These are phyloP conservation scores for Athelia psychrophila DNA, from an alignment of 1,284 basidiomycete genomes.

Conservation along the genomic window DNA sequence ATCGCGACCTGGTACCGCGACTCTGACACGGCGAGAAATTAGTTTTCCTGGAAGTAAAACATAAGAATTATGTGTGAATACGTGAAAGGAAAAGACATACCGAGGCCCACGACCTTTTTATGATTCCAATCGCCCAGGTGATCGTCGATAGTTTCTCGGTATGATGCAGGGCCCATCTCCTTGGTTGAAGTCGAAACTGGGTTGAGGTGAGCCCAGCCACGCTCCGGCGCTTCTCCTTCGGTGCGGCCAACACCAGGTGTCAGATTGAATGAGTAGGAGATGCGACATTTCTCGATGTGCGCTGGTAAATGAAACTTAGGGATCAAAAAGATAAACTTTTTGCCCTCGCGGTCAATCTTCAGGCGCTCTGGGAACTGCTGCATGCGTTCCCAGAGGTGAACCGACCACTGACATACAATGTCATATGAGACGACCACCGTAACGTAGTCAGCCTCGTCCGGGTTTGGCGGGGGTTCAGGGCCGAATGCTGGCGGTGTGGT, in stretches of 20 bases:
- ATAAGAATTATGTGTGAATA: constrained; percentile 13
- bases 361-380: constrained; percentile 1
- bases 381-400: constrained; percentile 16
- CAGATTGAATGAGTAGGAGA: constrained; percentile 21
- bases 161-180: constrained; percentile 27
- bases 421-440: constrained; percentile 28
- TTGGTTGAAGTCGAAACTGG: constrained; percentile 19
- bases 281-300: constrained; percentile 17
- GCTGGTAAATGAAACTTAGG: constrained; percentile 20
- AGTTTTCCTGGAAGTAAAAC: constrained; percentile 10
- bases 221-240: constrained; percentile 27
- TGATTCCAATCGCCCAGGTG: constrained; percentile 11
- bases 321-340: constrained; percentile 3
- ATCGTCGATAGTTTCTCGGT: constrained; percentile 23
- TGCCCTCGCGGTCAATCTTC: constrained; percentile 8
- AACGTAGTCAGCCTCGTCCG: constrained; percentile 2
- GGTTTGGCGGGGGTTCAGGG: no score
- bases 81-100: constrained; percentile 2
- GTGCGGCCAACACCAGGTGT: constrained; percentile 15
- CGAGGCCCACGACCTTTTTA: constrained; percentile 5
- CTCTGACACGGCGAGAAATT: background rate
- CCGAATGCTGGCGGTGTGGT: no score
- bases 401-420: constrained; percentile 32
- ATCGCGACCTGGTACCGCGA: no score
- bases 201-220: constrained; percentile 22